Evolutionary conservation across 176 grass and related monocot species (phyloP), one percentile per base, ranked within the genome.

Genomic region (Thalia dealbata): DNA sequence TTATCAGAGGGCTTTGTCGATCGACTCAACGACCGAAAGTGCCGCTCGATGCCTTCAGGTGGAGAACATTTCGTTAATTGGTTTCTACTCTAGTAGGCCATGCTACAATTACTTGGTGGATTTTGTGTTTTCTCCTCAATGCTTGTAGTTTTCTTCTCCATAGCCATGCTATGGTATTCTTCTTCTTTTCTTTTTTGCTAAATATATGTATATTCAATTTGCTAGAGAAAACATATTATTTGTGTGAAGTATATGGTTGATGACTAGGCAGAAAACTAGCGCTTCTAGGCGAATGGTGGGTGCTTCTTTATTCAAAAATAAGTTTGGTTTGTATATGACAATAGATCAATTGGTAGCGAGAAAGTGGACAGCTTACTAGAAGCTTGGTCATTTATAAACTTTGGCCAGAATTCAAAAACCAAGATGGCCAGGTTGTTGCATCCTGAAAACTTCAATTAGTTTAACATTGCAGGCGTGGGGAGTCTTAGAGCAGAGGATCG

Each of bases 1-100:
- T 67, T 97, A 97, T 76, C 87, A 84, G 81, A 90, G 84, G 87
- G 89, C 90, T 80, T 50, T 97, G 46, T 84, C 89, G 42, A 83
- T 97, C 69, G 91, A 97, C 86, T 88, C 86, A 67, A 90, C 89
- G 3, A 86, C 77, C 88, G 93, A 92, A 75, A 86, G 87, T 79
- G 93, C 93, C 81, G 87, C 93, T 68, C 89, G 89, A 19, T 97
- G 93, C 71, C 83, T 90, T 86, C 93, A 97, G 89, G 93, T 97
- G 81, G 64, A 67, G 11, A 48, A 66, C 28, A 42, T 73, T 6
- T 42, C 52, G 42, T 73, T 59, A 12, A 25, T 59, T 23, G 22
- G 25, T 41, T 58, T 32, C 24, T 22, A 75, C 14, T 48, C 35
- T 26, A n/a, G 27, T 16, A 27, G 24, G 7, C 9, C n/a, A 51